Evolutionary conservation across 495 filamentous ascomycete genomes (phyloP).

Genomic region (Podospora comata): DNA sequence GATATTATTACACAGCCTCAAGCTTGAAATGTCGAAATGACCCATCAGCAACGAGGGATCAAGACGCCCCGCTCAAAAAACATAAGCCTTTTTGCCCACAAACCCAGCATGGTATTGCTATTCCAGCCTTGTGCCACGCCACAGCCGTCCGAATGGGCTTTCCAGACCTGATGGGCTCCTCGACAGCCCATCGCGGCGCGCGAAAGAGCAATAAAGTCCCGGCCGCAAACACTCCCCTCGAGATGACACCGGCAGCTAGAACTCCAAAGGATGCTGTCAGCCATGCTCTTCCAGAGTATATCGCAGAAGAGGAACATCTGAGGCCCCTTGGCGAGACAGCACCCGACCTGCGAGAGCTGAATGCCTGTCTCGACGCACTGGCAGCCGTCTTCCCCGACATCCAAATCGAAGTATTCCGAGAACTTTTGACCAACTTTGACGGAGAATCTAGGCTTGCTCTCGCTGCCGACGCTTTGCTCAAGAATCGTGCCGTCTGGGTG

Average conservation of each 20-base stretch:
- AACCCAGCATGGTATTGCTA: constrained; percentile 1
- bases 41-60: background rate
- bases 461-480: constrained; percentile 78
- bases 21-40: background rate
- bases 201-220: constrained; percentile 21
- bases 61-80: background rate
- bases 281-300: constrained; percentile 34
- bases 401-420: constrained; percentile 86
- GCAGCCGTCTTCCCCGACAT: constrained; percentile 81
- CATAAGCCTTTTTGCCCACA: background rate
- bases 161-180: constrained; percentile 24
- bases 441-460: constrained; percentile 80
- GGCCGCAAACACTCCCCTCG: constrained; percentile 2
- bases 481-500: constrained; percentile 70
- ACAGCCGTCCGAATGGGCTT: constrained; percentile 28
- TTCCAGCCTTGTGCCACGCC: background rate
- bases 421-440: constrained; percentile 77
- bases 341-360: constrained; percentile 65
- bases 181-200: constrained; percentile 16
- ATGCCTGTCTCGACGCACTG: constrained; percentile 67
- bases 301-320: constrained; percentile 48
- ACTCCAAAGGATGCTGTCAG: constrained; percentile 6
- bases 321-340: constrained; percentile 42
- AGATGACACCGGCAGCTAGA: constrained; percentile 8
- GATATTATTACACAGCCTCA: background rate